Evolutionary conservation across 148 eudicot species (phyloP).

Genomic region (Rhododendron molle): DNA sequence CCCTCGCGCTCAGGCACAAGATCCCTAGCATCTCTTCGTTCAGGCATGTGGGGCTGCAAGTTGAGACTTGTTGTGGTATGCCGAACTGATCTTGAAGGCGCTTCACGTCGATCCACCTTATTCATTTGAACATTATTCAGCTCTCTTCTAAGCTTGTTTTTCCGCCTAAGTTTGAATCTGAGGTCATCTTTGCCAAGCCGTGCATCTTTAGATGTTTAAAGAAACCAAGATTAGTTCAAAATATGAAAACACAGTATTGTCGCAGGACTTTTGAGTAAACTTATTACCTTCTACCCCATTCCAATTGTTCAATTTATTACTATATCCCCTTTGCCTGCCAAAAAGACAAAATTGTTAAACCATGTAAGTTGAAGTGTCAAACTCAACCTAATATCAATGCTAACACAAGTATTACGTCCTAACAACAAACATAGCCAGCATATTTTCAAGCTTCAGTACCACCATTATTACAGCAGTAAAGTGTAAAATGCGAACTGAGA

Average conservation of each 20-base stretch:
- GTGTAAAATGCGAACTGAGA: neutral
- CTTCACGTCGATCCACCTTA: conserved; percentile 57
- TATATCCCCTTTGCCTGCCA: conserved; percentile 59
- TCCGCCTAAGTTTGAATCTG: conserved; percentile 68
- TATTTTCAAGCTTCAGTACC: neutral
- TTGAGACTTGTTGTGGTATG: conserved; percentile 34
- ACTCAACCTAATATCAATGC: neutral
- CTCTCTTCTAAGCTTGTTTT: conserved; percentile 23
- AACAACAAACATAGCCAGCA: neutral
- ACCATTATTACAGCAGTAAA: neutral
- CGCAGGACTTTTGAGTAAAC: neutral
- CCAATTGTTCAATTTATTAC: conserved; percentile 19
- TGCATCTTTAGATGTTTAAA: conserved; percentile 35
- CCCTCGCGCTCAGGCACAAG: conserved; percentile 28
- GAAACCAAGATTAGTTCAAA: conserved; percentile 28
- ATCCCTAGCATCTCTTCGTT: conserved; percentile 21
- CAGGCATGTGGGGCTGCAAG: conserved; percentile 29
- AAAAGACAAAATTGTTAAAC: neutral
- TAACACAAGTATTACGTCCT: neutral
- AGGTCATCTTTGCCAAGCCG: conserved; percentile 64
- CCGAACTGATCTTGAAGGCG: conserved; percentile 47
- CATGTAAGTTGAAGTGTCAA: neutral
- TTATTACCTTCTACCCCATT: conserved; percentile 42
- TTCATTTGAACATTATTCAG: conserved; percentile 30
- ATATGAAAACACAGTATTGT: conserved; percentile 6